These are phyloP conservation scores for Coemansia erecta DNA, from an alignment of 192 early-diverging fungal genomes.

Conservation along the genomic window DNA sequence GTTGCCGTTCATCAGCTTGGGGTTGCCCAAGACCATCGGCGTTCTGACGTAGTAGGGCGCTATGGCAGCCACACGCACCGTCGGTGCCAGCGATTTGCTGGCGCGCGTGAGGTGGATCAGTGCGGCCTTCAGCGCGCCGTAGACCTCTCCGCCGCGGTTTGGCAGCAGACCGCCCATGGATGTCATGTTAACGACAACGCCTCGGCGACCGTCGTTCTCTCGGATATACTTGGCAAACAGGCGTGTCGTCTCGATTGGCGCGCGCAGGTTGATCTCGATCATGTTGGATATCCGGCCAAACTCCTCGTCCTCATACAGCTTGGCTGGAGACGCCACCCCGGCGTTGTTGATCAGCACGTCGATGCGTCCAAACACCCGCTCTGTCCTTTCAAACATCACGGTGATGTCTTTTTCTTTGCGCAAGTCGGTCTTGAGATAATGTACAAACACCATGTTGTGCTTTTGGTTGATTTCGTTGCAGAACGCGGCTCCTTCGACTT, in stretches of 20 bases:
- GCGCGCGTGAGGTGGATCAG: conserved; percentile 38
- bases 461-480: conserved; percentile 19
- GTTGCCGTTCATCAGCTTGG: conserved; percentile 44
- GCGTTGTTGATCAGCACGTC: conserved; percentile 48
- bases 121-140: conserved; percentile 43
- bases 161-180: conserved; percentile 46
- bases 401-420: conserved; percentile 8
- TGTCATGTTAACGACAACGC: conserved; percentile 39
- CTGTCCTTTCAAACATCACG: conserved; percentile 18
- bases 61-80: conserved; percentile 29
- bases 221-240: conserved; percentile 24
- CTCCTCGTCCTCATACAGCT: conserved; percentile 33
- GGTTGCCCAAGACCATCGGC: conserved; percentile 45
- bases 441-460: neutral
- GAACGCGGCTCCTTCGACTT: neutral
- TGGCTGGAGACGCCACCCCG: conserved; percentile 26
- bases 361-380: conserved; percentile 17
- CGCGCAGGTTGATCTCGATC: conserved; percentile 33
- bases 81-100: conserved; percentile 23
- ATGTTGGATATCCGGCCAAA: conserved; percentile 19
- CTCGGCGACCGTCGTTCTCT: neutral
- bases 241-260: conserved; percentile 37
- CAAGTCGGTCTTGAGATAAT: conserved; percentile 25
- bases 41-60: conserved; percentile 46
- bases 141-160: conserved; percentile 37